phyloP scores from a whole-genome alignment of 2,329 filamentous ascomycete species.

The Cercospora beticola region DNA sequence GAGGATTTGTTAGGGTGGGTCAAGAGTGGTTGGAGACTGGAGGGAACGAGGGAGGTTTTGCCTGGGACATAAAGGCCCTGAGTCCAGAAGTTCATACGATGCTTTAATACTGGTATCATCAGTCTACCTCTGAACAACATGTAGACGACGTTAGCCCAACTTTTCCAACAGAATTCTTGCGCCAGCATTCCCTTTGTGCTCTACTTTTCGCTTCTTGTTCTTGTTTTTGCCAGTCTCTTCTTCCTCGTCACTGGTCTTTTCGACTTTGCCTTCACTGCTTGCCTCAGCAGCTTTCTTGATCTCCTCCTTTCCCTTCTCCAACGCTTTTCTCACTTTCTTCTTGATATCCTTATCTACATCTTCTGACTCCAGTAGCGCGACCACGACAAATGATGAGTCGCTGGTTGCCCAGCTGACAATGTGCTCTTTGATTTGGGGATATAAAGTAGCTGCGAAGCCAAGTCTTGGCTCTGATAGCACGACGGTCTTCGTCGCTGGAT shows the following conservation, averaged over 20 bases:
- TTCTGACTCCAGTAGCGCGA: constrained; percentile 74
- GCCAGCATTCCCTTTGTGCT: constrained; percentile 46
- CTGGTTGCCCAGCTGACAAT: constrained; percentile 83
- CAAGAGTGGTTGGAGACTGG: not conserved
- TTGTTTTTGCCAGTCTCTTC: constrained; percentile 46
- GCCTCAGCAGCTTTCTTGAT: constrained; percentile 64
- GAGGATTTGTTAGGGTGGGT: constrained; percentile 61
- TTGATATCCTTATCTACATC: constrained; percentile 62
- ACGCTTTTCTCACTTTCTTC: constrained; percentile 64
- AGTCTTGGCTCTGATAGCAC: constrained; percentile 73
- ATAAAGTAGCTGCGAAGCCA: constrained; percentile 78
- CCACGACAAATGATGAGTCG: constrained; percentile 79
- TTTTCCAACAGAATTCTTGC: constrained; percentile 47
- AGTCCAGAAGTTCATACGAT: no score
- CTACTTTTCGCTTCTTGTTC: constrained; percentile 34
- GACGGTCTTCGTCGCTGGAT: constrained; percentile 68
- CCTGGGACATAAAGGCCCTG: no score
- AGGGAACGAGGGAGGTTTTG: no score
- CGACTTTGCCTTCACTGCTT: constrained; percentile 62
- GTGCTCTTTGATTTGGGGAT: constrained; percentile 72
- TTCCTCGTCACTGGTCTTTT: constrained; percentile 54
- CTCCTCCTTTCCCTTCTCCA: constrained; percentile 71
- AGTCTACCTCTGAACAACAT: not conserved
- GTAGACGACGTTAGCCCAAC: not conserved
- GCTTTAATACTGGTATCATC: not conserved